These are phyloP conservation scores for Phoenix dactylifera DNA, from an alignment of 176 grass and related monocot genomes.

Conservation along the genomic window DNA sequence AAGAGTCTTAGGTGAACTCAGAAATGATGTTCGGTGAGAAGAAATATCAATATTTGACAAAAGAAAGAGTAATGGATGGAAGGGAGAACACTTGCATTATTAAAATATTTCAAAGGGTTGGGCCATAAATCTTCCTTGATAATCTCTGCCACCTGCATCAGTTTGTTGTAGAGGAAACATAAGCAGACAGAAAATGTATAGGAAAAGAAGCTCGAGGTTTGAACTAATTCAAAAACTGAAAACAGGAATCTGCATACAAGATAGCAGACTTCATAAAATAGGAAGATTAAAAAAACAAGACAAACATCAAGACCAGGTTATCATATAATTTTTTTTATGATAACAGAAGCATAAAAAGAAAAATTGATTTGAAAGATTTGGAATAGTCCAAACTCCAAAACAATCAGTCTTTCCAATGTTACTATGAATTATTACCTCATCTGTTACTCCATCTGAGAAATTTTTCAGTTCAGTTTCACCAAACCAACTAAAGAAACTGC, in stretches of 20 bases:
- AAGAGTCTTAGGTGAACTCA: background rate
- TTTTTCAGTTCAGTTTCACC: conserved; percentile 15
- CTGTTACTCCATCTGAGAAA: conserved; percentile 15
- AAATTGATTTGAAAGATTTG: background rate
- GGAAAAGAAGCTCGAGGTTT: too few species aligned
- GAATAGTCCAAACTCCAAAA: background rate
- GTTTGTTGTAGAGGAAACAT: background rate
- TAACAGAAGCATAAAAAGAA: background rate
- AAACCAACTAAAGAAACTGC: conserved; percentile 46
- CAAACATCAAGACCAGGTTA: too few species aligned
- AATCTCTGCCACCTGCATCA: conserved; percentile 42
- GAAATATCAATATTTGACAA: too few species aligned
- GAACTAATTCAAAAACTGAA: too few species aligned
- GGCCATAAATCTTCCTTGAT: conserved; percentile 96
- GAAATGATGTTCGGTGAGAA: too few species aligned
- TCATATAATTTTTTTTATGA: background rate
- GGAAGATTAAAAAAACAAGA: too few species aligned
- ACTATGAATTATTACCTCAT: conserved; percentile 19
- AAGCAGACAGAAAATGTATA: too few species aligned
- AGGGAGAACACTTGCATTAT: conserved; percentile 37
- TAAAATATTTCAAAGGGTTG: conserved; percentile 89
- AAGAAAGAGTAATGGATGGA: background rate
- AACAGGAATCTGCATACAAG: too few species aligned
- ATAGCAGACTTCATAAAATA: too few species aligned
- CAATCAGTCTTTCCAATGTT: background rate